phyloP scores from a whole-genome alignment of 441 rosid species.

The Macaranga tanarius region DNA sequence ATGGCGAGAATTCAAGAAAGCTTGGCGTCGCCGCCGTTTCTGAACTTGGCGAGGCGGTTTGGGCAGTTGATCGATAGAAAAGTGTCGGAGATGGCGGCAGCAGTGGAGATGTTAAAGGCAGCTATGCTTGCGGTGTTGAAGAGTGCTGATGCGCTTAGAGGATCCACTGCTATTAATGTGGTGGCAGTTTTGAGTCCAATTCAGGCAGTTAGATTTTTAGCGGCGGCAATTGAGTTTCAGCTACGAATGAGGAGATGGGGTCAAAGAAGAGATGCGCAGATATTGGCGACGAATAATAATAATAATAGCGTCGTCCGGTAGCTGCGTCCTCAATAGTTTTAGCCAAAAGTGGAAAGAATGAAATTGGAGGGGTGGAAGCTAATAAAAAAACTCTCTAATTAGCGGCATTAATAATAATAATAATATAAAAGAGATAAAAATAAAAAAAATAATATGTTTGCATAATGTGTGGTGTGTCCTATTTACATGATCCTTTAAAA shows the following conservation, averaged over 20 bases:
- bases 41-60: conserved; percentile 27
- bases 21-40: conserved; percentile 42
- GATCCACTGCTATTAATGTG: conserved; percentile 33
- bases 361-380: no score
- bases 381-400: no score
- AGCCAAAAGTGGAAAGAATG: no score
- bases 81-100: conserved; percentile 31
- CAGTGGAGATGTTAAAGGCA: conserved; percentile 31
- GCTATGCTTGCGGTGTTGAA: conserved; percentile 38
- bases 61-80: conserved; percentile 37
- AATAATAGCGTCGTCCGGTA: background rate
- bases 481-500: no score
- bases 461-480: no score
- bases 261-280: conserved; percentile 13
- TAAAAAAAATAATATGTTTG: no score
- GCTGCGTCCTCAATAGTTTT: background rate
- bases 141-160: conserved; percentile 39
- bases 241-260: conserved; percentile 35
- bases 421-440: no score
- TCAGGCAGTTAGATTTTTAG: conserved; percentile 42
- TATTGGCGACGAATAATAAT: background rate
- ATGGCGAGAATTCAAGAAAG: conserved; percentile 59
- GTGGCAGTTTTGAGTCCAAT: conserved; percentile 41
- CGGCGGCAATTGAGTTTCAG: conserved; percentile 43
- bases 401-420: no score